Evolutionary conservation across 1,284 basidiomycete genomes (phyloP).

Genomic region (Cutaneotrichosporon dermatis): DNA sequence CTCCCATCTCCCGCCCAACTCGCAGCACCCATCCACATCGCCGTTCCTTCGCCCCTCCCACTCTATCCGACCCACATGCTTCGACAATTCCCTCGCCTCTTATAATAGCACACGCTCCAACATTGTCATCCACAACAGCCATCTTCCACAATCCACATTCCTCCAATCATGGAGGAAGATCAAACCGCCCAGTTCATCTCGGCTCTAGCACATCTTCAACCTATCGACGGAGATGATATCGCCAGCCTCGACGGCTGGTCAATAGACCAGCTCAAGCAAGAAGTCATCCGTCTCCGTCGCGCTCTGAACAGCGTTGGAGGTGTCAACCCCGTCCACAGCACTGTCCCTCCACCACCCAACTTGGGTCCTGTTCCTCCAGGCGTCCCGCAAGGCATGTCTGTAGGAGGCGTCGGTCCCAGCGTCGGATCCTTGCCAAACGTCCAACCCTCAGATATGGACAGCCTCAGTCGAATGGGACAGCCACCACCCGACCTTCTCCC

Average conservation of each 20-base stretch:
- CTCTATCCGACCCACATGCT: not conserved
- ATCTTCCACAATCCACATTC: not conserved
- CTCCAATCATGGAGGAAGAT: slow-evolving; percentile 17
- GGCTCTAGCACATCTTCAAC: slow-evolving; percentile 16
- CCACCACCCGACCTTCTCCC: not conserved
- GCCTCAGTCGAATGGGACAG: not conserved
- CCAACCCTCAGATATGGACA: not conserved
- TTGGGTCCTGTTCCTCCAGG: not conserved
- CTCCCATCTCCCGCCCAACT: too few species aligned
- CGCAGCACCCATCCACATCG: not conserved
- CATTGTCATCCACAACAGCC: not conserved
- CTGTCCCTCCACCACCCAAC: not conserved
- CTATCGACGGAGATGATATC: slow-evolving; percentile 7
- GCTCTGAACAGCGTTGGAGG: slow-evolving; percentile 1
- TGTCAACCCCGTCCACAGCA: not conserved
- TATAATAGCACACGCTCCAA: not conserved
- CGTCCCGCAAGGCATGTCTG: not conserved
- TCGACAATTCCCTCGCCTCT: too few species aligned
- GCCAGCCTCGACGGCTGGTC: slow-evolving; percentile 25
- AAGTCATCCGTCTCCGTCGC: slow-evolving; percentile 30
- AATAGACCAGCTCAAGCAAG: slow-evolving; percentile 26
- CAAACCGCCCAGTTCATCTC: slow-evolving; percentile 19
- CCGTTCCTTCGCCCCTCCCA: not conserved
- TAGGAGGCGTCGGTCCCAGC: not conserved
- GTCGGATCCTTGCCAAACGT: not conserved